phyloP scores from a whole-genome alignment of 768 basidiomycete species.

The Phanerochaete sordida region DNA sequence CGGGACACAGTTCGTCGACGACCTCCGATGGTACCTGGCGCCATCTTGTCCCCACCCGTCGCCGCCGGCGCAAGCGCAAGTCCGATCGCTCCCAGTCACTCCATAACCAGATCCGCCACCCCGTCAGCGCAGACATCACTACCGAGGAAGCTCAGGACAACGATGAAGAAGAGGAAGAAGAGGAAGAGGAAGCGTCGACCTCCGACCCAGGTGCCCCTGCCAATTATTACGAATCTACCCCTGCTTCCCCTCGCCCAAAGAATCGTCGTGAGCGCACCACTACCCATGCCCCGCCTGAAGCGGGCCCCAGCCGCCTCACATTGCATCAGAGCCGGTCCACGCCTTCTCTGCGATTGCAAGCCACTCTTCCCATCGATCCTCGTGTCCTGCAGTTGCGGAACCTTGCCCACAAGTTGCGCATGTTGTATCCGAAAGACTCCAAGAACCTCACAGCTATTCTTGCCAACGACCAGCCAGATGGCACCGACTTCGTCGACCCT shows the following conservation, averaged over 20 bases:
- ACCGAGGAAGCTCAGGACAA: constrained; percentile 15
- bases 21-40: constrained; percentile 35
- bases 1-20: constrained; percentile 25
- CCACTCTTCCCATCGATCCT: constrained; percentile 41
- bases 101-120: constrained; percentile 11
- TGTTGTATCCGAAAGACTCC: constrained; percentile 53
- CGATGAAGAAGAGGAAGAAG: constrained; percentile 12
- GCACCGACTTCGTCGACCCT: constrained; percentile 32
- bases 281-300: neutral
- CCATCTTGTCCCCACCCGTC: constrained; percentile 37
- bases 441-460: constrained; percentile 26
- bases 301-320: constrained; percentile 18
- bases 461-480: constrained; percentile 22
- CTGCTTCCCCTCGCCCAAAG: constrained; percentile 22
- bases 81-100: constrained; percentile 14
- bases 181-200: constrained; percentile 22
- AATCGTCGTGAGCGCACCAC: constrained; percentile 14
- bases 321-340: constrained; percentile 46
- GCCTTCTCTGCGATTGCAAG: constrained; percentile 36
- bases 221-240: constrained; percentile 27
- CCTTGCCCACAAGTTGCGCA: constrained; percentile 53
- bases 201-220: constrained; percentile 25
- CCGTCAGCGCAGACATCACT: constrained; percentile 10
- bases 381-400: constrained; percentile 47
- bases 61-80: constrained; percentile 31